Percentiles rank a stretch among this genome's conserved stretches.
Evolutionary conservation across 306 rosid species (phyloP).

Genomic region (Echinosophora koreensis): DNA sequence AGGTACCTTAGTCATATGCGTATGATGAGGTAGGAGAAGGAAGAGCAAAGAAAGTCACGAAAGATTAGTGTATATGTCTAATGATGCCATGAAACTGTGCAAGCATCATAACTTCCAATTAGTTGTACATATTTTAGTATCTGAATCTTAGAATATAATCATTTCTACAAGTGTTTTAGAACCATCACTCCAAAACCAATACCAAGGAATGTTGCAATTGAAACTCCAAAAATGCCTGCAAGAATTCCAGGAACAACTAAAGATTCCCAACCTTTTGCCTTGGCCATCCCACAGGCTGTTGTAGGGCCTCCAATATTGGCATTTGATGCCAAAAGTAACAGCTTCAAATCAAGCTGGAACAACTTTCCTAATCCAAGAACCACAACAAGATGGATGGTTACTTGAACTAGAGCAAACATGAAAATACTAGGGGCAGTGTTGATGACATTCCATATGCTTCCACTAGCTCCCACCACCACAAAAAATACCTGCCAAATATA

Average conservation of each 20-base stretch:
- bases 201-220: constrained; percentile 75
- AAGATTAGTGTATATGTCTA: neutral
- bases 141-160: neutral
- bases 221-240: constrained; percentile 72
- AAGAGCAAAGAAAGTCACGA: constrained; percentile 2
- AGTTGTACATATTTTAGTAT: neutral
- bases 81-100: constrained; percentile 6
- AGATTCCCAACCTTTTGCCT: constrained; percentile 73
- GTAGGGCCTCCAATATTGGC: constrained; percentile 90
- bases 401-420: constrained; percentile 76
- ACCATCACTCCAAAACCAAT: constrained; percentile 67
- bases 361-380: constrained; percentile 71
- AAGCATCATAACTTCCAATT: neutral
- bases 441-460: constrained; percentile 73
- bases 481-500: constrained; percentile 59
- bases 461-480: constrained; percentile 76
- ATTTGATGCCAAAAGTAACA: constrained; percentile 76
- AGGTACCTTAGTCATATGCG: too few relatives aligned
- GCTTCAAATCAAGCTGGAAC: constrained; percentile 66
- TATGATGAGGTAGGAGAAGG: constrained; percentile 16
- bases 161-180: constrained; percentile 59
- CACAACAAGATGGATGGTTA: constrained; percentile 65
- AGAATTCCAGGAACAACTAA: constrained; percentile 82
- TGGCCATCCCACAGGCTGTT: constrained; percentile 90
- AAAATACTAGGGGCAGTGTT: constrained; percentile 70